Base-by-base conservation (phyloP, 345 rosid species). In the Salix brachista region DNA sequence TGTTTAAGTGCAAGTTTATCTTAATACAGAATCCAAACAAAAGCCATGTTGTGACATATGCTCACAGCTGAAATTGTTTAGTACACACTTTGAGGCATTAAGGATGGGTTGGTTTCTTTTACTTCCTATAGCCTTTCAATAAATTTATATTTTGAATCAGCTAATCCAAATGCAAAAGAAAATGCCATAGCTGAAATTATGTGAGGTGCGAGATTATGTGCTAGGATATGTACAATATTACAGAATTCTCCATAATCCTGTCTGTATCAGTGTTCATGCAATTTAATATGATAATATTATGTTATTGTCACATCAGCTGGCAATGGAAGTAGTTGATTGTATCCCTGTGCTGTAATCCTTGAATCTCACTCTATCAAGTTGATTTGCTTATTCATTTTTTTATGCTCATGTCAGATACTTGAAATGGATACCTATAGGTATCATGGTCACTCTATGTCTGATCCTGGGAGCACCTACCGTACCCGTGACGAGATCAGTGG, bases 361-460 rank as follows among this genome's bases (percentile, higher is more conserved):
- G 37, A 6, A 16, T 65, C 21, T 65, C n/a, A 65, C 39, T 65
- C 4, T 65, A 48, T 28, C 23, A 30, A n/a, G 30, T 54, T 30
- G 64, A 66, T 71, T 36, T 14, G 46, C 71, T 37, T 68, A 37
- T 68, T 66, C 48, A 17, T 19, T 46, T 64, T 26, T 50, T 77
- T 50, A 34, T 84, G 80, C 65, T 70, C 79, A 54, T 75, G 64
- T 83, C 89, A 93, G 98, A 90, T 94, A 77, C 99, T 96, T 79
- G 99, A 96, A 85, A 96, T 94, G 97, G 99, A 96, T 88, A 96
- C 99, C 54, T 96, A 96, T 81, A 91, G 97, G 84, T 96, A 96
- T 85, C 99, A 92, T 32, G 98, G 99, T 77, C 98, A 96, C 88
- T 96, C 97, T 34, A 96, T 96, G 99, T 96, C 99, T 80, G 99